These are phyloP conservation scores for Globisporangium recalcitrans DNA, from an alignment of 352 stramenopile genomes.

Conservation along the genomic window DNA sequence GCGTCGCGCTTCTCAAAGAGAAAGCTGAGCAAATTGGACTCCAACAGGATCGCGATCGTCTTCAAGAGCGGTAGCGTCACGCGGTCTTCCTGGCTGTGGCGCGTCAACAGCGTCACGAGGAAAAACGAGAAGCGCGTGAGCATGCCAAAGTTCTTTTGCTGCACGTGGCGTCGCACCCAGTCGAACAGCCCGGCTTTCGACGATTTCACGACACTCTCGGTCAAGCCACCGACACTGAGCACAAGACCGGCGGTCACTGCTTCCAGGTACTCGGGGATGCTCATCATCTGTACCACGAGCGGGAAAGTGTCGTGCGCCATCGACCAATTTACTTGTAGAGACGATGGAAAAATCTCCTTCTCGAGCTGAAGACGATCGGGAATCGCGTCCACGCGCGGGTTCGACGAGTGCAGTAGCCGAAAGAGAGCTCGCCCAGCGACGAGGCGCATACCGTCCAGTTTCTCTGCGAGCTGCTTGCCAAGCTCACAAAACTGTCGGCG, in stretches of 20 bases:
- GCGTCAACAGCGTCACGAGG: conserved; percentile 55
- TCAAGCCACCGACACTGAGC: conserved; percentile 93
- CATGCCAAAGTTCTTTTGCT: conserved; percentile 58
- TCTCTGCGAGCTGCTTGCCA: conserved; percentile 96
- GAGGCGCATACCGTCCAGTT: conserved; percentile 91
- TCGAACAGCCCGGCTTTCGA: conserved; percentile 59
- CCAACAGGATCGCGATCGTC: conserved; percentile 71
- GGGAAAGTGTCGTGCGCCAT: conserved; percentile 90
- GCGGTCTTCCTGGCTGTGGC: conserved; percentile 66
- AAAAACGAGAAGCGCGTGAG: conserved; percentile 64
- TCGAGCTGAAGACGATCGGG: conserved; percentile 72
- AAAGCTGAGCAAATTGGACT: conserved; percentile 50
- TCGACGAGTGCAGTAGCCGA: conserved; percentile 70
- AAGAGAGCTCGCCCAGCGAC: conserved; percentile 87
- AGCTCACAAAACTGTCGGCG: conserved; percentile 63
- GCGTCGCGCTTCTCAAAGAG: conserved; percentile 43
- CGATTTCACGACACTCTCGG: conserved; percentile 90
- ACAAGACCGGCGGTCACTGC: conserved; percentile 87
- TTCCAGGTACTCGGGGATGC: conserved; percentile 85
- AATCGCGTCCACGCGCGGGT: conserved; percentile 67
- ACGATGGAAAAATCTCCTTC: conserved; percentile 47
- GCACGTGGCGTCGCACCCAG: conserved; percentile 46
- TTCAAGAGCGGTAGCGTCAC: conserved; percentile 87
- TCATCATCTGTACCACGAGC: conserved; percentile 79
- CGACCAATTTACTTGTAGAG: conserved; percentile 64